Conservation (phyloP, 2,329 filamentous ascomycete species). For the Venturia oleaginea region DNA sequence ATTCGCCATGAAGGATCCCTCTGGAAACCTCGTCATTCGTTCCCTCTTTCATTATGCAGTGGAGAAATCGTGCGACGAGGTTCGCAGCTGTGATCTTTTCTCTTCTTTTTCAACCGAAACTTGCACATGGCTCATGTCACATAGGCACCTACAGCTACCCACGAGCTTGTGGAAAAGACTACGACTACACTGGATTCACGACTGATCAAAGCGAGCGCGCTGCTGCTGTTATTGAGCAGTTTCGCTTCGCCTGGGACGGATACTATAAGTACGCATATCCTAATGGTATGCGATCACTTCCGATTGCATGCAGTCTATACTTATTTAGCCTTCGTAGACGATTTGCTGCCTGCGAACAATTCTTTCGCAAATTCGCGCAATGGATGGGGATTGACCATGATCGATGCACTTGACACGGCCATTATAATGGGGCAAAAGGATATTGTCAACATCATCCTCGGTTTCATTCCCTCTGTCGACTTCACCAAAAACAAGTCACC, state of each 20-base stretch:
- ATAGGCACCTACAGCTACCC: neutral
- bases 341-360: slow-evolving; percentile 25
- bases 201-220: neutral
- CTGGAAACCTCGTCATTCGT: neutral
- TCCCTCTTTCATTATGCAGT: neutral
- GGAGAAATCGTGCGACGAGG: neutral
- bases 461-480: slow-evolving; percentile 61
- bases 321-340: neutral
- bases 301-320: slow-evolving; percentile 58
- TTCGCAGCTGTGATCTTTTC: neutral
- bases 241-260: slow-evolving; percentile 27
- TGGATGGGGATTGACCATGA: slow-evolving; percentile 73
- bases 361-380: slow-evolving; percentile 44
- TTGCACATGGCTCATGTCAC: neutral
- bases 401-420: slow-evolving; percentile 73
- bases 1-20: neutral
- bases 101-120: neutral
- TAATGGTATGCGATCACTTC: slow-evolving; percentile 51
- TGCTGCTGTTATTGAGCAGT: slow-evolving; percentile 21
- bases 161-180: neutral
- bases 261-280: slow-evolving; percentile 26
- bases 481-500: slow-evolving; percentile 39
- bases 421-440: slow-evolving; percentile 63
- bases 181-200: neutral
- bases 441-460: slow-evolving; percentile 61